These are phyloP conservation scores for Corallochytrium limacisporum DNA, from an alignment of 78 protist species.

Conservation along the genomic window DNA sequence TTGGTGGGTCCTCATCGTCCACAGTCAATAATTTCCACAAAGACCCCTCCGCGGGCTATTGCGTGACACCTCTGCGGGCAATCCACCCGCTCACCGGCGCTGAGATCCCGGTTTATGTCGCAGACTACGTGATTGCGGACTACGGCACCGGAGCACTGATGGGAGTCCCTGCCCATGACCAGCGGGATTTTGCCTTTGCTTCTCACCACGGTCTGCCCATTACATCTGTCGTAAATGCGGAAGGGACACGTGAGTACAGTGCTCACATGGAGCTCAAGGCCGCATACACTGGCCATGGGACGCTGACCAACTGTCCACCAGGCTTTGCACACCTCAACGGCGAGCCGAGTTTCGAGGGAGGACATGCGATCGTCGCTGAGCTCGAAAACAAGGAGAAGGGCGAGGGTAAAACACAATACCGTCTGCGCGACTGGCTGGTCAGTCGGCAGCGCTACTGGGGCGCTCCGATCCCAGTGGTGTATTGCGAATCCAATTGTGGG, in stretches of 20 bases:
- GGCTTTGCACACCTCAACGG: not conserved
- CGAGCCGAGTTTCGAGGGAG: too few species aligned
- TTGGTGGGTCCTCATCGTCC: too few species aligned
- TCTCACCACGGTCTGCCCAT: conserved; percentile 22
- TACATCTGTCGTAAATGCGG: not conserved
- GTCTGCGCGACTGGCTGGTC: conserved; percentile 80
- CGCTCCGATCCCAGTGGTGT: conserved; percentile 77
- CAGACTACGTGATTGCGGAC: conserved; percentile 47
- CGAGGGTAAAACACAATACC: conserved; percentile 15
- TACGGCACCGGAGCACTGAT: conserved; percentile 75
- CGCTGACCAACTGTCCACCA: not conserved
- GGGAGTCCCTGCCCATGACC: conserved; percentile 85
- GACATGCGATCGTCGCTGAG: conserved; percentile 5
- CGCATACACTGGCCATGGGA: not conserved
- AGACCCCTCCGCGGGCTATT: not conserved
- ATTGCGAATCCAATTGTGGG: conserved; percentile 38
- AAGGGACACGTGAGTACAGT: not conserved
- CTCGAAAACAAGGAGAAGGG: not conserved
- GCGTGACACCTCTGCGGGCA: not conserved
- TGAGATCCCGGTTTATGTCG: conserved; percentile 39
- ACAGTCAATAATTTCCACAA: too few species aligned
- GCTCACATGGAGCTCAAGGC: not conserved
- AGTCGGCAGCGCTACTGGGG: conserved; percentile 90
- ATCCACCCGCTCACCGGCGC: conserved; percentile 10
- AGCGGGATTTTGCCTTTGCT: conserved; percentile 65